phyloP scores from a whole-genome alignment of 768 basidiomycete species.

The Paxillus involutus region DNA sequence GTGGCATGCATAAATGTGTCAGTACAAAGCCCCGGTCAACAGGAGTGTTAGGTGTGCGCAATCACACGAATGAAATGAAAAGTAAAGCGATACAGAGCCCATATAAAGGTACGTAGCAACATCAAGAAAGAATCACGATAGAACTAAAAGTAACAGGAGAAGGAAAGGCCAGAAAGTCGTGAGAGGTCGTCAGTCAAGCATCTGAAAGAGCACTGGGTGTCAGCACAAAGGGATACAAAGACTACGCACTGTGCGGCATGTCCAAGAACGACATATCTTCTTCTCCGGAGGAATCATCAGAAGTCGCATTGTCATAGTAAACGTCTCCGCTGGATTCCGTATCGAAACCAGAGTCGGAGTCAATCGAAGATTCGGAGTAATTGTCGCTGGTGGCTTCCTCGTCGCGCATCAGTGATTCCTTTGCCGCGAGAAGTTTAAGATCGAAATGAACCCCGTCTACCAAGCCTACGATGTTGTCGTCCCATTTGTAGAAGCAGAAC shows the following conservation, averaged over 20 bases:
- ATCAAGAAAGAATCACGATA: not conserved
- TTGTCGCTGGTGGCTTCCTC: not conserved
- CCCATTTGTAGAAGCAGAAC: conserved; percentile 21
- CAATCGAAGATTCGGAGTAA: not conserved
- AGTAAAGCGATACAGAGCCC: not conserved
- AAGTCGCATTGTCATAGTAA: not conserved
- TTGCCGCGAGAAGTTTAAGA: not conserved
- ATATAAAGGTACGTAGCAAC: not conserved
- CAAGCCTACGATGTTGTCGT: conserved; percentile 13
- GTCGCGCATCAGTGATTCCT: not conserved
- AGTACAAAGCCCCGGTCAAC: conserved; percentile 15
- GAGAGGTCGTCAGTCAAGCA: not conserved
- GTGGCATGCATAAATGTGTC: not conserved
- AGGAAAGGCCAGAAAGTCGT: not conserved
- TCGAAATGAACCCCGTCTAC: conserved; percentile 5
- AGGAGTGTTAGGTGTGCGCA: not conserved
- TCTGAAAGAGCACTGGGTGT: not conserved
- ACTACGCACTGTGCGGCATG: conserved; percentile 2
- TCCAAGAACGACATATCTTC: not conserved
- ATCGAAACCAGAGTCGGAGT: not conserved
- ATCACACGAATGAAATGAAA: not conserved
- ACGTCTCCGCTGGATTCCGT: not conserved
- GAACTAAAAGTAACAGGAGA: not conserved
- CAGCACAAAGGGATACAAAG: not conserved
- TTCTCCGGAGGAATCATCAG: too few species aligned